Percentiles rank a stretch among this genome's conserved stretches.
Conservation (phyloP, 495 filamentous ascomycete genomes). For the Xylaria grammica region DNA sequence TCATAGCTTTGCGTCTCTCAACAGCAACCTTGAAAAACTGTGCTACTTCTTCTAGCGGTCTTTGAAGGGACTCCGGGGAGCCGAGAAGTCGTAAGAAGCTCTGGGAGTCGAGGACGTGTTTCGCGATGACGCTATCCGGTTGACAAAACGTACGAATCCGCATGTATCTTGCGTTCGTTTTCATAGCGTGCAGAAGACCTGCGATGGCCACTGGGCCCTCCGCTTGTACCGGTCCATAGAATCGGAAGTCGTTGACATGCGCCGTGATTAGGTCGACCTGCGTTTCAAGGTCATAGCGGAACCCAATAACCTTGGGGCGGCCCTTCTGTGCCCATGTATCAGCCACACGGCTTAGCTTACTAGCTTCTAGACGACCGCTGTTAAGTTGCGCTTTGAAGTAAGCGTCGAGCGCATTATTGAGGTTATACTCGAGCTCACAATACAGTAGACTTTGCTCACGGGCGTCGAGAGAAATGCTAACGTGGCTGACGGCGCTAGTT, state of each 20-base stretch:
- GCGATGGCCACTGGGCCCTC: slow-evolving; percentile 27
- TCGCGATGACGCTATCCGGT: slow-evolving; percentile 53
- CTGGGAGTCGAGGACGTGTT: slow-evolving; percentile 50
- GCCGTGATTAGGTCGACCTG: slow-evolving; percentile 49
- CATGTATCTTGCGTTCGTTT: slow-evolving; percentile 45
- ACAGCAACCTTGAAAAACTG: slow-evolving; percentile 45
- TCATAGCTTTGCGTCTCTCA: slow-evolving; percentile 24
- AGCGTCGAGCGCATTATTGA: slow-evolving; percentile 40
- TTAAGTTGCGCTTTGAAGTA: slow-evolving; percentile 48
- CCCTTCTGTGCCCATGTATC: slow-evolving; percentile 49
- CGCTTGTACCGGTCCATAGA: slow-evolving; percentile 42
- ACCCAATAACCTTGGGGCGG: slow-evolving; percentile 47
- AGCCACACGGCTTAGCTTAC: slow-evolving; percentile 40
- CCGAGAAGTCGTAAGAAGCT: slow-evolving; percentile 44
- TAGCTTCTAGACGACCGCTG: slow-evolving; percentile 42
- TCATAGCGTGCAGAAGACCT: slow-evolving; percentile 47
- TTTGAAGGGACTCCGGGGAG: slow-evolving; percentile 37
- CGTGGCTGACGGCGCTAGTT: slow-evolving; percentile 22
- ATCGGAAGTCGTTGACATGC: slow-evolving; percentile 49
- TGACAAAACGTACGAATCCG: slow-evolving; percentile 51
- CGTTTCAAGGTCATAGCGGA: slow-evolving; percentile 56
- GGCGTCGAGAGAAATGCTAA: slow-evolving; percentile 46
- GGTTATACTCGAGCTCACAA: slow-evolving; percentile 49
- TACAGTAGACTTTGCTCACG: slow-evolving; percentile 54
- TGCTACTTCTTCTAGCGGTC: slow-evolving; percentile 42